Base-by-base conservation (phyloP, 2,329 filamentous ascomycete species). In the Apiospora hydei region DNA sequence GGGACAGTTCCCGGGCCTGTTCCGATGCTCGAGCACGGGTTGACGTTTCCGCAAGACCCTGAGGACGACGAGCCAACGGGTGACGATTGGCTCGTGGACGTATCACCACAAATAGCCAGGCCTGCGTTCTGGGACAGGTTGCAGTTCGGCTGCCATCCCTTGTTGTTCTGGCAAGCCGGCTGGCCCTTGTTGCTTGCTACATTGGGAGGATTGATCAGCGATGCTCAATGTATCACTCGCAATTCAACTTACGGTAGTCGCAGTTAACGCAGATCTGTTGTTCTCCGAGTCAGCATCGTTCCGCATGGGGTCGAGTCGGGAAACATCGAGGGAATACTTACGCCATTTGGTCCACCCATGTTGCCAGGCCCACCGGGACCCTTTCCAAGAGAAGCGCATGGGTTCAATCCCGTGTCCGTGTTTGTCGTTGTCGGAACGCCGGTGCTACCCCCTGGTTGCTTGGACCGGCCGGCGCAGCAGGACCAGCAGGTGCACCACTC, bases 21-120 rank as follows among this genome's bases (percentile, higher is more conserved):
- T 38, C 53, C 53, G 30, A 61, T 61, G 53, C 53, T 34, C 30
- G 53, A 61, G 30, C 53, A 61, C 16, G 53, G 53, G 30, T 61
- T 61, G 26, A 61, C 53, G 30, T 38, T 61, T 18, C 53, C 53
- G 53, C 53, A 61, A 18, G 30, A 18, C 8, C 53, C 53, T 38
- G 53, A 38, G n/a, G 53, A 38, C 0, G 53, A 38, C 16, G 53
- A 57, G 26, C 26, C 51, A 8, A 14, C 34, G 26, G 51, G 26
- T 30, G 53, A 61, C 21, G 53, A 38, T 38, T 61, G 53, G 16
- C 53, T 61, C 53, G 30, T 61, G 30, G 57, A 41, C 8, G 2
- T 8, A 13, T 34, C 34, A 13, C 57, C 57, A 64, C 57, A 64
- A 7, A 21, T 34, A 3, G 57, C 57, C 21, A 41, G 11, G 4